These are phyloP conservation scores for Citrus unshiu DNA, from an alignment of 345 rosid genomes.

Conservation along the genomic window DNA sequence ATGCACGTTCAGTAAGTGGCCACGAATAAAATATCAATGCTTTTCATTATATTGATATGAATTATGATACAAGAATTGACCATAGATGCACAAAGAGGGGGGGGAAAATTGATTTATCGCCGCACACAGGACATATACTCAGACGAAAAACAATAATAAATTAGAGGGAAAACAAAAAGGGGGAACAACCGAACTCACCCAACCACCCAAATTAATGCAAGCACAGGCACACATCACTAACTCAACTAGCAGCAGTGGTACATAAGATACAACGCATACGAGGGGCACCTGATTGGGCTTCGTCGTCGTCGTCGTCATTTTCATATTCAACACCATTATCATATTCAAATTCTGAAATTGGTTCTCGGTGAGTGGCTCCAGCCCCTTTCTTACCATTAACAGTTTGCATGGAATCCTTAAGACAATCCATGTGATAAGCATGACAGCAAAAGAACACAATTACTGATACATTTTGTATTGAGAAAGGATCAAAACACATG, in stretches of 20 bases:
- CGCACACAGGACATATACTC: not conserved
- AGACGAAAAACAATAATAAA: not conserved
- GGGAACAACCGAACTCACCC: not conserved
- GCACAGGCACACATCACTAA: conserved; percentile 4
- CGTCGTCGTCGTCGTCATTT: conserved; percentile 50
- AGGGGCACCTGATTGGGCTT: conserved; percentile 36
- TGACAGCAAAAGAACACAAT: conserved; percentile 94
- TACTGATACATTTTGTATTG: conserved; percentile 70
- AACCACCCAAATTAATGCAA: not conserved
- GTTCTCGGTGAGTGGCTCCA: conserved; percentile 23
- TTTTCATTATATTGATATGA: not conserved
- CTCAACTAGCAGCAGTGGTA: conserved; percentile 88
- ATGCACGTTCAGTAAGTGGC: too few species aligned
- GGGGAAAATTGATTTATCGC: not conserved
- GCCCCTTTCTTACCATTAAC: conserved; percentile 34
- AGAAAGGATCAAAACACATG: conserved; percentile 90
- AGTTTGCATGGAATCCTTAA: conserved; percentile 71
- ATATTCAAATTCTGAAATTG: conserved; percentile 35
- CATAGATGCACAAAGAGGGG: not conserved
- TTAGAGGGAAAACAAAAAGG: not conserved
- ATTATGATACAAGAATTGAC: conserved; percentile 13
- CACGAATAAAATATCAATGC: not conserved
- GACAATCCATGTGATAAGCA: conserved; percentile 81
- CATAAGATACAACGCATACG: conserved; percentile 87
- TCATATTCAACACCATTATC: conserved; percentile 37